These are phyloP conservation scores for Wickerhamomyces sp. DNA, from an alignment of 1,139 yeast species.

Conservation along the genomic window DNA sequence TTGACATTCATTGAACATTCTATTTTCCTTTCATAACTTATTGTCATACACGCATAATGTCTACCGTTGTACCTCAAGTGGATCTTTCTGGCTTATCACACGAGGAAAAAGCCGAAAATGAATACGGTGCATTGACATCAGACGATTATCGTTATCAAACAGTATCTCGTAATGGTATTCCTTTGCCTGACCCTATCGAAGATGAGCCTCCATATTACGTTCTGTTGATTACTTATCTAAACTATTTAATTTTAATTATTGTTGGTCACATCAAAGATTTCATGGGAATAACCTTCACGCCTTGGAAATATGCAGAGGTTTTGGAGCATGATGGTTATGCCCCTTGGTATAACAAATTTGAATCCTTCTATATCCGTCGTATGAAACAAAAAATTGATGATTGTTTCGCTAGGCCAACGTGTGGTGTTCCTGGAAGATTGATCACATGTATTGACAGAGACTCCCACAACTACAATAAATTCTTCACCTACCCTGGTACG, in stretches of 20 bases:
- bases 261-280: conserved; percentile 91
- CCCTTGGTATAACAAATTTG: conserved; percentile 93
- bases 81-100: conserved; percentile 33
- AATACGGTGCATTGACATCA: conserved; percentile 59
- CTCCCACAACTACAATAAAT: conserved; percentile 53
- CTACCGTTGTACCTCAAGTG: conserved; percentile 22
- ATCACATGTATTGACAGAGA: conserved; percentile 76
- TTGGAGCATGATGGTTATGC: conserved; percentile 87
- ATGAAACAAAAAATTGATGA: conserved; percentile 88
- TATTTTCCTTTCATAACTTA: not conserved
- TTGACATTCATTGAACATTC: too few species aligned
- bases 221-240: conserved; percentile 75
- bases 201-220: conserved; percentile 88
- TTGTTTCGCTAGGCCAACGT: conserved; percentile 92
- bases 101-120: conserved; percentile 55
- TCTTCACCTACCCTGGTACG: conserved; percentile 68
- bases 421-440: conserved; percentile 95
- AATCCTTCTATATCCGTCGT: conserved; percentile 88
- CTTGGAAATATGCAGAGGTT: conserved; percentile 59
- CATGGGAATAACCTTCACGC: conserved; percentile 70
- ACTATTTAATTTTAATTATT: conserved; percentile 76
- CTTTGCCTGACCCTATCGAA: conserved; percentile 52
- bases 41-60: conserved; percentile 12
- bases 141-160: conserved; percentile 53
- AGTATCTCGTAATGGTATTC: conserved; percentile 43